Evolutionary conservation across 2,329 filamentous ascomycete genomes (phyloP).

Genomic region (Nothophoma quercina): DNA sequence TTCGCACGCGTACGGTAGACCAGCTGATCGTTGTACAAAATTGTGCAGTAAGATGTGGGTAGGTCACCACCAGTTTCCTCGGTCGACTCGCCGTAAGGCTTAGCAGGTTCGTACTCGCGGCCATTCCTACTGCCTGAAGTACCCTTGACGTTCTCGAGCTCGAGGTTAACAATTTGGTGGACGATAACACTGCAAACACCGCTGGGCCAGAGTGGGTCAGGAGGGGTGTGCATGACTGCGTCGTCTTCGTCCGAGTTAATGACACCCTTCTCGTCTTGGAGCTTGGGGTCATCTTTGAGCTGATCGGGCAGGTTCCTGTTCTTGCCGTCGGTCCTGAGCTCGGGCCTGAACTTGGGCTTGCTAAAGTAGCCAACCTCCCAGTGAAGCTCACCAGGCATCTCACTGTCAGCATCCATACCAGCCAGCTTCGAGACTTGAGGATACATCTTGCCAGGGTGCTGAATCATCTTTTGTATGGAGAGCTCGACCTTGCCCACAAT

Average conservation of each 20-base stretch:
- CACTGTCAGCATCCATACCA: slow-evolving; percentile 81
- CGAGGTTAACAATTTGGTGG: slow-evolving; percentile 94
- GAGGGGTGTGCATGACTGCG: slow-evolving; percentile 86
- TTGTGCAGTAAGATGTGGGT: slow-evolving; percentile 93
- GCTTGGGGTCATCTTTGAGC: slow-evolving; percentile 74
- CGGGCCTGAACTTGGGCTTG: slow-evolving; percentile 86
- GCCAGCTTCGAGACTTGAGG: slow-evolving; percentile 83
- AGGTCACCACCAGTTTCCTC: slow-evolving; percentile 82
- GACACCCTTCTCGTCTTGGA: slow-evolving; percentile 88
- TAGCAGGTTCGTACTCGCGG: slow-evolving; percentile 87
- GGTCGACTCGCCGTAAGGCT: slow-evolving; percentile 81
- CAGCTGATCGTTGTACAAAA: slow-evolving; percentile 86
- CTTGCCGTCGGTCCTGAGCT: slow-evolving; percentile 85
- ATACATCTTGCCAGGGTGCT: slow-evolving; percentile 92
- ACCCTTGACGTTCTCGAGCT: slow-evolving; percentile 89
- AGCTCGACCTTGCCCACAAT: slow-evolving; percentile 94
- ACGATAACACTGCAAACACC: slow-evolving; percentile 86
- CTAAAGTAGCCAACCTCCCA: slow-evolving; percentile 97
- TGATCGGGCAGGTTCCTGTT: slow-evolving; percentile 77
- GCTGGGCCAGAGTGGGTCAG: slow-evolving; percentile 94
- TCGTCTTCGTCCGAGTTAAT: slow-evolving; percentile 79
- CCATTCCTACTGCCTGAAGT: slow-evolving; percentile 82
- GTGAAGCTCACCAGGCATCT: slow-evolving; percentile 91
- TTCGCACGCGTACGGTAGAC: slow-evolving; percentile 95
- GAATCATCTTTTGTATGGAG: slow-evolving; percentile 92